Evolutionary conservation across 192 early-diverging fungal genomes (phyloP).

Genomic region (Chytriomyces sp.): DNA sequence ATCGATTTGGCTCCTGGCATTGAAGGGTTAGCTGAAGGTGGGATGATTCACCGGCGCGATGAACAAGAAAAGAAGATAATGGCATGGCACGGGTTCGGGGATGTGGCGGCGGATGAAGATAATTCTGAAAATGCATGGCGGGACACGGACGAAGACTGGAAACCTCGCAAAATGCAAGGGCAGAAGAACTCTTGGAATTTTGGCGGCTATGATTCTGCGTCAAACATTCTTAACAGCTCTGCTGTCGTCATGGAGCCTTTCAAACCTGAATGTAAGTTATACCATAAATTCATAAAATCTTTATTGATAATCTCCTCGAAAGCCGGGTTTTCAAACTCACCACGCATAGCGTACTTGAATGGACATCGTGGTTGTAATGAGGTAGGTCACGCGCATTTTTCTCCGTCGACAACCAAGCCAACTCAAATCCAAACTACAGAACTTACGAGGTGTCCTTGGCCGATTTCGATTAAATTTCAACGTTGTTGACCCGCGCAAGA

Average conservation of each 20-base stretch:
- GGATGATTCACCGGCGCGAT: too few species aligned
- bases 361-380: conserved; percentile 23
- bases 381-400: too few species aligned
- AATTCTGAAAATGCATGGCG: background rate
- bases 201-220: background rate
- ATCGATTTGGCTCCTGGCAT: too few species aligned
- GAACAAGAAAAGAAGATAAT: background rate
- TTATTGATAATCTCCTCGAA: background rate
- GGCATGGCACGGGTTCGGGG: background rate
- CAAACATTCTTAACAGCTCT: background rate
- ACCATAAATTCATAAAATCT: background rate
- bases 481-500: conserved; percentile 13
- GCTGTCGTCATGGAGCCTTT: background rate
- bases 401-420: too few species aligned
- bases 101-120: background rate
- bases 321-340: background rate
- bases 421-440: too few species aligned
- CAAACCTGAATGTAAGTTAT: background rate
- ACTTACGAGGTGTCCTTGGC: conserved; percentile 10
- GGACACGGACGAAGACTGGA: too few species aligned
- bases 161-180: too few species aligned
- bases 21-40: too few species aligned
- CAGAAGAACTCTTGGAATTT: background rate
- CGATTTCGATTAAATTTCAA: background rate
- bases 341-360: conserved; percentile 17